A percentile compares a stretch with the other conserved stretches of the same genome.
These are phyloP conservation scores for Brettanomyces sp. DNA, from an alignment of 805 yeast species.

Conservation along the genomic window DNA sequence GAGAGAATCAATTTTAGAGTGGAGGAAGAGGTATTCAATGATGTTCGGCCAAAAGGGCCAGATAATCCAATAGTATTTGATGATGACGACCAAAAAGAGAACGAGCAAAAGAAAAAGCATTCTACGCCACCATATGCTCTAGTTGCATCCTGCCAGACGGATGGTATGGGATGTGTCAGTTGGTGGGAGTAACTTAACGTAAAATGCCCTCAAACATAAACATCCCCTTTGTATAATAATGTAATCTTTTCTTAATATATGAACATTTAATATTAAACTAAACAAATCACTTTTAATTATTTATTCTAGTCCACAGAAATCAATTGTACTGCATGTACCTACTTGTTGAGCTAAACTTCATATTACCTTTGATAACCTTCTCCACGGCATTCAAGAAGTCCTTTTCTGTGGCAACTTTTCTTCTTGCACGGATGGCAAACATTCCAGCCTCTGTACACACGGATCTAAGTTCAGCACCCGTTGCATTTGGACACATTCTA, in stretches of 20 bases:
- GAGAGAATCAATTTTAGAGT: constrained; percentile 88
- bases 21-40: constrained; percentile 80
- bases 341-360: constrained; percentile 94
- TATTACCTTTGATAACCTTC: constrained; percentile 96
- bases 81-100: constrained; percentile 17
- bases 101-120: constrained; percentile 27
- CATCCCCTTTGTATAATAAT: background rate
- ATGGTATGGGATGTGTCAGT: constrained; percentile 91
- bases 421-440: constrained; percentile 97
- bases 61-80: constrained; percentile 15
- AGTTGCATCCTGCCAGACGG: constrained; percentile 85
- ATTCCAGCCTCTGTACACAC: constrained; percentile 99
- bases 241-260: background rate
- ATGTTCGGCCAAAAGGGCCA: constrained; percentile 72
- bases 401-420: constrained; percentile 97
- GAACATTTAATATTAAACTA: too few relatives aligned
- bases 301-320: background rate
- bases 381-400: constrained; percentile 97
- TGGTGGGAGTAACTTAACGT: constrained; percentile 80
- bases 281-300: background rate
- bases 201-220: background rate
- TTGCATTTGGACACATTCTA: constrained; percentile 93
- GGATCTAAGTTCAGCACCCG: constrained; percentile 97
- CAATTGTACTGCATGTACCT: constrained; percentile 98
- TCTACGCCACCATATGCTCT: constrained; percentile 75